These are phyloP conservation scores for Jatropha podagrica DNA, from an alignment of 441 rosid species.

Conservation along the genomic window DNA sequence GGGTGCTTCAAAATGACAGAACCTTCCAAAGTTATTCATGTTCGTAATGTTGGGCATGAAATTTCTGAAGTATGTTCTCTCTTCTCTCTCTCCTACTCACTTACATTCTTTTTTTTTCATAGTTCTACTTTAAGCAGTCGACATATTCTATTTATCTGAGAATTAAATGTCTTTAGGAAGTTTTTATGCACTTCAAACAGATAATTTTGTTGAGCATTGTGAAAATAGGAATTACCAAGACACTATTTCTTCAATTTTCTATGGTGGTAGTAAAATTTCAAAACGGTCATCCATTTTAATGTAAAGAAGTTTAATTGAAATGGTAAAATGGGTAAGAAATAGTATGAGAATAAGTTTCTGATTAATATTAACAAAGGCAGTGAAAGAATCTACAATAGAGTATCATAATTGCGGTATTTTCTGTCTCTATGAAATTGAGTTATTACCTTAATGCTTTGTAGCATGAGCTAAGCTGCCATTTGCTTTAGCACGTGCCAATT, in stretches of 20 bases:
- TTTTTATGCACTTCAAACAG: no score
- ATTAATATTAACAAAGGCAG: not conserved
- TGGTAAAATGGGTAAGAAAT: no score
- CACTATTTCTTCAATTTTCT: not conserved
- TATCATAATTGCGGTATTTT: not conserved
- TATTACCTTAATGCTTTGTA: slow-evolving; percentile 3
- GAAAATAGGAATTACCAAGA: not conserved
- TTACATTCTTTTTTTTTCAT: no score
- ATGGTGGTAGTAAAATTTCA: not conserved
- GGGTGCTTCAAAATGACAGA: slow-evolving; percentile 64
- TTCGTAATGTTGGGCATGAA: slow-evolving; percentile 97
- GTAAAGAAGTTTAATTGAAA: no score
- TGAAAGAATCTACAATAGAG: not conserved
- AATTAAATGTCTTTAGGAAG: not conserved
- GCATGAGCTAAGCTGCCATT: not conserved
- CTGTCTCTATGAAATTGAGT: not conserved
- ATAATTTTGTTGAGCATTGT: no score
- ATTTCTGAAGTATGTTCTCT: slow-evolving; percentile 74
- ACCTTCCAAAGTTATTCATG: slow-evolving; percentile 95
- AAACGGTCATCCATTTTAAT: not conserved
- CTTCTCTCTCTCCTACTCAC: not conserved
- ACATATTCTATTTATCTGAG: not conserved
- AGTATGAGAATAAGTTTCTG: not conserved
- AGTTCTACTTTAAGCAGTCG: not conserved
- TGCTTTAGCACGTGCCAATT: not conserved